Evolutionary conservation across 345 rosid species (phyloP), one percentile per base, ranked within the genome.

Genomic region (Litchi chinensis): DNA sequence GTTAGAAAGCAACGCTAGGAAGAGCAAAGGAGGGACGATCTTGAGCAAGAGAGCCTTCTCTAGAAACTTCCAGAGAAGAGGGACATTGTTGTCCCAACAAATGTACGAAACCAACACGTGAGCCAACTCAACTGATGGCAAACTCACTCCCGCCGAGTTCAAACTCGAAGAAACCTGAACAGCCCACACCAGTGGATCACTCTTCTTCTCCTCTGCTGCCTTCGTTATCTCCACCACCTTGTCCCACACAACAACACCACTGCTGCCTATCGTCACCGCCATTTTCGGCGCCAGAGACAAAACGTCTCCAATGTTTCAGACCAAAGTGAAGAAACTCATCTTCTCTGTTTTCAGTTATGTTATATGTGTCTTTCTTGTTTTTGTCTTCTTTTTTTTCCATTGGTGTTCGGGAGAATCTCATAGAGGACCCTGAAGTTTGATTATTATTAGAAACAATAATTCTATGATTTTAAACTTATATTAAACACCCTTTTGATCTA

Each of bases 41-140:
- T 87, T 89, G 57, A 88, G 62, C 40, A 86, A 68, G 83, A 96
- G 81, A 39, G 98, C 94, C 79, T 90, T 88, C 73, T 94, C 99
- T 43, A 96, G 89, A 66, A 96, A 89, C 92, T 96, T 96, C 99
- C 99, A 96, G 63, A 87, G 76, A 76, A 89, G 70, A 16, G 99
- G 98, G 43, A 91, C 87, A 84, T 93, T 91, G 75, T 96, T 93
- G 6, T 91, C 99, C 90, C 95, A 94, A 79, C 92, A 92, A 87
- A 93, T 89, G 89, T 92, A 90, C 18, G 90, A 89, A 41, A 93
- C 98, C 67, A 96, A 71, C 39, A 88, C 77, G 43, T 88, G 88
- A 2, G 98, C 97, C 19, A 94, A 79, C 77, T 91, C 97, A 54
- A 90, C 26, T 0, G 98, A 94, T 5, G 99, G 99, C 75, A 96